Evolutionary conservation across 1,284 basidiomycete genomes (phyloP).

Genomic region (Coniferiporia sulphurascens): DNA sequence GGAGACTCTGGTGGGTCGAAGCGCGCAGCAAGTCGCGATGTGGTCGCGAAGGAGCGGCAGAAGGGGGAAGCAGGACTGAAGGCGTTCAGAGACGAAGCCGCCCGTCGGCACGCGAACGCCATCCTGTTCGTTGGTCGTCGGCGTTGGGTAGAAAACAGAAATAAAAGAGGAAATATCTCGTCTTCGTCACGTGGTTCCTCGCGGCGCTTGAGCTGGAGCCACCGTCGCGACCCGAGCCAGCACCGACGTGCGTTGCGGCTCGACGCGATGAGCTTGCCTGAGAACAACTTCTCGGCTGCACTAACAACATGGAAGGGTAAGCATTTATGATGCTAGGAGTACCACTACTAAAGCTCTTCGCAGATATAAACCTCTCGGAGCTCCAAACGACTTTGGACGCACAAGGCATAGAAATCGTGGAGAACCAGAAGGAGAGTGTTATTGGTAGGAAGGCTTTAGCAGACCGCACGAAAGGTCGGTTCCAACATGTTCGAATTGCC

Average conservation of each 20-base stretch:
- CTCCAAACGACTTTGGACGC: conserved; percentile 89
- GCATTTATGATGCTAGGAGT: conserved; percentile 19
- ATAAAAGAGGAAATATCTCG: neutral
- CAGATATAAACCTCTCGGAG: conserved; percentile 84
- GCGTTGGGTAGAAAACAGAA: neutral
- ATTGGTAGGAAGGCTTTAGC: conserved; percentile 90
- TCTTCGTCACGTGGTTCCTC: conserved; percentile 1
- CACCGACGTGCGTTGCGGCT: neutral
- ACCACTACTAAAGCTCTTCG: neutral
- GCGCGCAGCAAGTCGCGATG: conserved; percentile 1
- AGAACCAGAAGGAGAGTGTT: conserved; percentile 95
- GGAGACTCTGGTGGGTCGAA: conserved; percentile 48
- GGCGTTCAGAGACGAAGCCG: neutral
- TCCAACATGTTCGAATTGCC: neutral
- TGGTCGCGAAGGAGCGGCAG: conserved; percentile 17
- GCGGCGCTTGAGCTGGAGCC: neutral
- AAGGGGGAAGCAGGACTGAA: neutral
- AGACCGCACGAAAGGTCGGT: conserved; percentile 84
- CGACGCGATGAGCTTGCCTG: conserved; percentile 34
- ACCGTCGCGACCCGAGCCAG: neutral
- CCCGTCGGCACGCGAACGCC: conserved; percentile 11
- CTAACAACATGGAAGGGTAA: conserved; percentile 84
- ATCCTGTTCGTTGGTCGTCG: conserved; percentile 1
- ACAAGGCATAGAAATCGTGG: conserved; percentile 91
- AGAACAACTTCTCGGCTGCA: conserved; percentile 82